These are phyloP conservation scores for Psidium guajava DNA, from an alignment of 345 rosid species.

Conservation along the genomic window DNA sequence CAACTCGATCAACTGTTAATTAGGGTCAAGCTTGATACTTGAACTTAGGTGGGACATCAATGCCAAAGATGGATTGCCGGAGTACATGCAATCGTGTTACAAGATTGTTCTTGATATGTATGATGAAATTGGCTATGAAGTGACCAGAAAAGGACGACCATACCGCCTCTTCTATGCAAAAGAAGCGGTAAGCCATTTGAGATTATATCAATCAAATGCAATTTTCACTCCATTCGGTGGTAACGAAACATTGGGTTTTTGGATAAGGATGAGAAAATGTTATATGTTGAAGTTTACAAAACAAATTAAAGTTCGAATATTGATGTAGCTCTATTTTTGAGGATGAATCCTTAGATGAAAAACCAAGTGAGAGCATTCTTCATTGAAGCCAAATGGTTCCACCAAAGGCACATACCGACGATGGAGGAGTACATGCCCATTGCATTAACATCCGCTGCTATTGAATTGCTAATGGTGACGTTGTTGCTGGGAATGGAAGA, in stretches of 20 bases:
- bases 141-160: too few relatives aligned
- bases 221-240: too few relatives aligned
- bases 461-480: neutral
- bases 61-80: too few relatives aligned
- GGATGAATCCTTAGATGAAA: neutral
- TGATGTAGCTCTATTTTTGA: neutral
- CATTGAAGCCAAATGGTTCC: neutral
- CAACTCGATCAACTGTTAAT: too few relatives aligned
- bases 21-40: too few relatives aligned
- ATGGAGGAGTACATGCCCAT: neutral
- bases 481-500: neutral
- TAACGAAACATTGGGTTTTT: neutral
- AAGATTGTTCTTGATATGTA: too few relatives aligned
- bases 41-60: too few relatives aligned
- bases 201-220: neutral
- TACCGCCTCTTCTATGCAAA: too few relatives aligned
- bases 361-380: neutral
- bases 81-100: too few relatives aligned
- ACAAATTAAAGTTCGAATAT: neutral
- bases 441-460: neutral
- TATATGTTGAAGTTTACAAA: neutral
- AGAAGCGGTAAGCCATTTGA: too few relatives aligned
- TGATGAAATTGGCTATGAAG: too few relatives aligned
- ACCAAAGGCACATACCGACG: neutral
- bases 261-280: neutral